A percentile compares a stretch with the other conserved stretches of the same genome.
Evolutionary conservation across 2,329 filamentous ascomycete species (phyloP).

Genomic region (Coniosporium tulheliwenetii): DNA sequence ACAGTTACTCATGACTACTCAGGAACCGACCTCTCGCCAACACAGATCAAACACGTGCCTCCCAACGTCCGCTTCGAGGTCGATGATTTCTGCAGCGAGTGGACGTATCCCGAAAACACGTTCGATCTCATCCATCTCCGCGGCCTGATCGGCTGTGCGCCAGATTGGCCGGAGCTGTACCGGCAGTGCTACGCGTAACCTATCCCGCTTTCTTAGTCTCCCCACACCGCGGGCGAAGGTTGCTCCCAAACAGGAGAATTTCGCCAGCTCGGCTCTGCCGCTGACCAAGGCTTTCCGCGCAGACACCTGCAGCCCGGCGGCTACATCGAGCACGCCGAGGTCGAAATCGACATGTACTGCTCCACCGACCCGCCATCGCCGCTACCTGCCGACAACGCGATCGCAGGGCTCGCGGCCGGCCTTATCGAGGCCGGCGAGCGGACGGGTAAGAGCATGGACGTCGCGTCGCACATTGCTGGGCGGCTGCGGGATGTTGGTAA

Average conservation of each 20-base stretch:
- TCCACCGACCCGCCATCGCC: too few species aligned
- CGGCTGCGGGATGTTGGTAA: background rate
- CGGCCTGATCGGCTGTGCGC: slow-evolving; percentile 23
- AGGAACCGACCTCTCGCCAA: slow-evolving; percentile 19
- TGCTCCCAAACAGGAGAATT: background rate
- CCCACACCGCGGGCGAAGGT: background rate
- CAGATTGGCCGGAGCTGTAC: slow-evolving; percentile 24
- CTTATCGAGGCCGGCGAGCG: background rate
- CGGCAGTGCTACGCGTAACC: slow-evolving; percentile 15
- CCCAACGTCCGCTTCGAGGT: slow-evolving; percentile 29
- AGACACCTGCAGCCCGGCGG: slow-evolving; percentile 23
- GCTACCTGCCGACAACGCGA: too few species aligned
- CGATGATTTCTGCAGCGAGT: slow-evolving; percentile 24
- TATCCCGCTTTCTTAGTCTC: background rate
- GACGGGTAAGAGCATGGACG: slow-evolving; percentile 15
- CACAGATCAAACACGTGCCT: slow-evolving; percentile 17
- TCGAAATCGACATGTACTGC: too few species aligned
- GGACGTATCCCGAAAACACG: slow-evolving; percentile 20
- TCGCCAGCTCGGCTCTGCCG: background rate
- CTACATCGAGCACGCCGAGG: slow-evolving; percentile 27
- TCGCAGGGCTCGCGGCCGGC: too few species aligned
- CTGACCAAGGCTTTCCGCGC: background rate
- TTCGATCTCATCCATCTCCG: slow-evolving; percentile 25
- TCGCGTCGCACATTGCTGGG: slow-evolving; percentile 12
- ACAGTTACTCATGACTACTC: background rate